These are phyloP conservation scores for Setomelanomma holmii DNA, from an alignment of 2,329 filamentous ascomycete genomes.

Conservation along the genomic window DNA sequence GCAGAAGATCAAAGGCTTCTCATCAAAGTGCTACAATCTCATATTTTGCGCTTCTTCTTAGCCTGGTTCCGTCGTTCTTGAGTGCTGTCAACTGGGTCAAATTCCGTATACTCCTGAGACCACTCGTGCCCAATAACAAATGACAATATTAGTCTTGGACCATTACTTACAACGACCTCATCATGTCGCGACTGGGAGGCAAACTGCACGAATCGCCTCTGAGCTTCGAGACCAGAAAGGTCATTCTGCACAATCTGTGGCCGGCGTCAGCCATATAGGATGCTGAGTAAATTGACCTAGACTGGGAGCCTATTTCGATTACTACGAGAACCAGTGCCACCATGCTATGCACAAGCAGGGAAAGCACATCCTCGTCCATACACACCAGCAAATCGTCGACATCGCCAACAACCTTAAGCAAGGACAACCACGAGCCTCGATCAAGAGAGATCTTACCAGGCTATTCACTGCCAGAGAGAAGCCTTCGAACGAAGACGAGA, in stretches of 20 bases:
- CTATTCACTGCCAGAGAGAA: neutral
- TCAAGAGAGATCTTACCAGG: neutral
- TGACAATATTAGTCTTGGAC: too few species aligned
- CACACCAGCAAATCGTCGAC: conserved; percentile 5
- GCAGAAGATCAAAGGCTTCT: too few species aligned
- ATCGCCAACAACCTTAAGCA: neutral
- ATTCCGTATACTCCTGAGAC: too few species aligned
- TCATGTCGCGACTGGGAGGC: neutral
- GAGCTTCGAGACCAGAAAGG: neutral
- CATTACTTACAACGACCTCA: neutral
- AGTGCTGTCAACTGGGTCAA: too few species aligned
- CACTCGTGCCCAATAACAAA: too few species aligned
- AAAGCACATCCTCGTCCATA: neutral
- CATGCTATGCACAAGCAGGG: conserved; percentile 7
- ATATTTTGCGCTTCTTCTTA: too few species aligned
- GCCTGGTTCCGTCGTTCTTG: too few species aligned
- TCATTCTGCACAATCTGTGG: neutral
- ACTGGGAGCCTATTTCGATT: conserved; percentile 4
- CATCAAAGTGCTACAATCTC: too few species aligned
- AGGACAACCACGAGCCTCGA: neutral
- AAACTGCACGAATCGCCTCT: neutral
- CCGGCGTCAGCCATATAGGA: neutral
- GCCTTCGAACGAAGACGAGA: conserved; percentile 1
- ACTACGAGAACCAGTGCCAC: conserved; percentile 7
- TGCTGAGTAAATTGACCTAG: neutral